Evolutionary conservation across 2,329 filamentous ascomycete species (phyloP), one percentile per base, ranked within the genome.

Genomic region (Microcyclospora pomicola): DNA sequence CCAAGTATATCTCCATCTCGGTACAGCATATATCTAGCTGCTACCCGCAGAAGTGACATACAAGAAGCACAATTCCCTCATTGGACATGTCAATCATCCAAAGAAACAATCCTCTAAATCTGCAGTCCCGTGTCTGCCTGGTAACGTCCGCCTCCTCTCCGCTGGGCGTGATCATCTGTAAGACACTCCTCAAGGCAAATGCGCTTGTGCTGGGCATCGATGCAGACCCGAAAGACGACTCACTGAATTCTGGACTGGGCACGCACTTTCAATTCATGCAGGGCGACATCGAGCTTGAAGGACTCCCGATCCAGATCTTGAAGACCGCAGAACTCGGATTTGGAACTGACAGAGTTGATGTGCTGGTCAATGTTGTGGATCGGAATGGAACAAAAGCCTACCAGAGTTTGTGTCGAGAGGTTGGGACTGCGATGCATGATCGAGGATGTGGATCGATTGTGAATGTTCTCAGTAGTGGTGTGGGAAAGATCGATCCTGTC

Each of bases 241-340:
- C 45, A 6, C 31, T 49, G 12, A 46, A 45, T 30, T 43, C 47
- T 19, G 45, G 42, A 9, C 38, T 42, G 3, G 45, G 45, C 6
- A 49, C 45, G 9, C 47, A 49, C 32, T 49, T 49, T 29, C 47
- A 49, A 24, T 49, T 44, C 27, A 39, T 44, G 33, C 32, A 43
- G 40, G 33, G 36, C 24, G 39, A 42, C 37, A 24, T 24, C 19
- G 19, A 24, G 19, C 7, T 7, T 24, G 19, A 24, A 24, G 19
- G 19, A 24, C 4, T 24, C 19, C 19, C 19, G 19, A 24, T 24
- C 19, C 19, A 24, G 19, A 24, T 24, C 7, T 7, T 24, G 7
- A 24, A 24, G 7, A 24, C 19, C 19, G 19, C 19, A 47, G 36
- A 48, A 48, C 15, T 48, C 46, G 14, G 35, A 37, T 24, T 24